Evolutionary conservation across 768 basidiomycete genomes (phyloP), one percentile per base, ranked within the genome.

Genomic region (Lentinus brumalis): DNA sequence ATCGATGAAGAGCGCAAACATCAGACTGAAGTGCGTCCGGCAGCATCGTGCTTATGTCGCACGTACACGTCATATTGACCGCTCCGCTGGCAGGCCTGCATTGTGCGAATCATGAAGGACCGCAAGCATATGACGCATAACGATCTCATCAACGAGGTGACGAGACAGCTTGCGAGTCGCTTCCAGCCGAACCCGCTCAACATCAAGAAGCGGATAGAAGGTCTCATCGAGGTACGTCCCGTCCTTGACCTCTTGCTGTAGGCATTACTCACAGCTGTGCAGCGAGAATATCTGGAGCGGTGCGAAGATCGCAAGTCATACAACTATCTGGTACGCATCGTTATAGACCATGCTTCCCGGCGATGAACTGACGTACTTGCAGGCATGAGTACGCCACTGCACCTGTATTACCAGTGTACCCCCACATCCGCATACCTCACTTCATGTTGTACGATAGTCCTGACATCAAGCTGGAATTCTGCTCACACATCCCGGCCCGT

Each of bases 31-130:
- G 96, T 94, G 62, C 55, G 84, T 75, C 10, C 6, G 14, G 4
- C 3, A 18, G 26, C 44, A 9, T 45, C 35, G 12, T 14, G 21
- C 21, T 26, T 26, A 26, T 26, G 21, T 26, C 16, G 8, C 41
- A 26, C 5, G 29, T 14, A 21, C 11, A 49, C 31, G 32, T 12
- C 26, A 42, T 65, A n/a, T 5, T 39, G 50, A 31, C 15, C 42
- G 26, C 21, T 16, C 29, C 3, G 8, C 21, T 52, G 47, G n/a
- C 63, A 99, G 96, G 97, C 97, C 1, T 98, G 94, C 70, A 90
- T 98, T 63, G 97, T 99, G 29, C 88, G 97, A 35, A 87, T 98
- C 31, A 98, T 99, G 96, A 98, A 98, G 76, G 89, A 94, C 71
- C 80, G 95, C 57, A 98, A 98, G 71, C 83, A 84, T 56, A 88